A percentile compares a stretch with the other conserved stretches of the same genome.
phyloP scores from a whole-genome alignment of 352 stramenopile species.

The Phytophthora megakarya region DNA sequence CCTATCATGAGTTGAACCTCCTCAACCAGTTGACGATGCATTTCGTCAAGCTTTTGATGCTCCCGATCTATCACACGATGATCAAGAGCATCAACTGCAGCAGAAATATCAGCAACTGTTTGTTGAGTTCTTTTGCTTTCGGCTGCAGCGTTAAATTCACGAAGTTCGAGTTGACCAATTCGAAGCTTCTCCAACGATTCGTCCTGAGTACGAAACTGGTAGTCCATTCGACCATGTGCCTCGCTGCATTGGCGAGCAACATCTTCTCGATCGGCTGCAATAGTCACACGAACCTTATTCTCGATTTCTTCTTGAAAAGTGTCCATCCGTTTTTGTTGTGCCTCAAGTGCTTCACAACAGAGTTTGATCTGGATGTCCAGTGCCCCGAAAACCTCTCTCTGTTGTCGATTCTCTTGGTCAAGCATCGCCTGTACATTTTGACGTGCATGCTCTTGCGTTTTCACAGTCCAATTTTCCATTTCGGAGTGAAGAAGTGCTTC shows the following conservation, averaged over 20 bases:
- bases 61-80: conserved; percentile 25
- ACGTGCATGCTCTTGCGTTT: conserved; percentile 10
- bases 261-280: conserved; percentile 28
- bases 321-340: conserved; percentile 19
- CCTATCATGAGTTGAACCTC: conserved; percentile 22
- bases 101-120: conserved; percentile 4
- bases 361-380: conserved; percentile 19
- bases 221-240: conserved; percentile 34
- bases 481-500: conserved; percentile 22
- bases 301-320: conserved; percentile 15
- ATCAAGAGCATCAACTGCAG: conserved; percentile 24
- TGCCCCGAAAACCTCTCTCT: conserved; percentile 9
- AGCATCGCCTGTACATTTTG: conserved; percentile 5
- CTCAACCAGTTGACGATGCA: conserved; percentile 21
- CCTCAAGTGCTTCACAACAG: conserved; percentile 19
- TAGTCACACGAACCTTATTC: conserved; percentile 10
- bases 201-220: conserved; percentile 35
- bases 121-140: conserved; percentile 7
- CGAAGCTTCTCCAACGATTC: conserved; percentile 29
- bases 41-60: conserved; percentile 18
- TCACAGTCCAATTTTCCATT: conserved; percentile 23
- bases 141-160: conserved; percentile 14
- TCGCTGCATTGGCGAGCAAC: conserved; percentile 35
- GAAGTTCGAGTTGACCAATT: conserved; percentile 19
- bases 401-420: conserved; percentile 17